phyloP scores from a whole-genome alignment of 2,329 filamentous ascomycete genomes.

The Alternaria rosae region DNA sequence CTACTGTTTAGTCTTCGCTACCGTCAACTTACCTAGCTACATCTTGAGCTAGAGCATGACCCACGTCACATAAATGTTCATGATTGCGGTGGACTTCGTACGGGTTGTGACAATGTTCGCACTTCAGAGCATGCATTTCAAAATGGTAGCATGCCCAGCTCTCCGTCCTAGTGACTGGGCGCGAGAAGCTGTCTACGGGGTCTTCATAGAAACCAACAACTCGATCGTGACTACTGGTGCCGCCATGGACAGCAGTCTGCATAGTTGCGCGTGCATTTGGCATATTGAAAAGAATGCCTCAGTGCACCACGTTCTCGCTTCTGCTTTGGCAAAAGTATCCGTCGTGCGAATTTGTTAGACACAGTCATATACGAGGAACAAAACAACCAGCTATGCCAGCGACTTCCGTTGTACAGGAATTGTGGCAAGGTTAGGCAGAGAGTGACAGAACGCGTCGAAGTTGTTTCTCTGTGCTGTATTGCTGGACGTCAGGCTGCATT shows the following conservation, averaged over 20 bases:
- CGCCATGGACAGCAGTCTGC: too few relatives aligned
- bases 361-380: too few relatives aligned
- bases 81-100: constrained; percentile 51
- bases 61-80: constrained; percentile 53
- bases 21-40: constrained; percentile 46
- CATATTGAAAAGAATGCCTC: too few relatives aligned
- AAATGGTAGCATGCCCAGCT: constrained; percentile 58
- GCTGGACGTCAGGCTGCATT: neutral
- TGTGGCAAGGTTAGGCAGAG: neutral
- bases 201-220: constrained; percentile 45
- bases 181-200: constrained; percentile 49
- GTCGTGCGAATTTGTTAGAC: too few relatives aligned
- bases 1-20: neutral
- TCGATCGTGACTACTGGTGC: constrained; percentile 19
- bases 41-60: constrained; percentile 53
- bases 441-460: neutral
- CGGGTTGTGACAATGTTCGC: constrained; percentile 54
- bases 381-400: too few relatives aligned
- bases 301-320: too few relatives aligned
- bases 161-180: constrained; percentile 52
- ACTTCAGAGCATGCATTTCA: constrained; percentile 56
- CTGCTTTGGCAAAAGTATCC: too few relatives aligned
- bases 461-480: neutral
- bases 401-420: neutral
- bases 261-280: too few relatives aligned